Conservation (phyloP, 78 protist genomes). For the Emiliania huxleyi region DNA sequence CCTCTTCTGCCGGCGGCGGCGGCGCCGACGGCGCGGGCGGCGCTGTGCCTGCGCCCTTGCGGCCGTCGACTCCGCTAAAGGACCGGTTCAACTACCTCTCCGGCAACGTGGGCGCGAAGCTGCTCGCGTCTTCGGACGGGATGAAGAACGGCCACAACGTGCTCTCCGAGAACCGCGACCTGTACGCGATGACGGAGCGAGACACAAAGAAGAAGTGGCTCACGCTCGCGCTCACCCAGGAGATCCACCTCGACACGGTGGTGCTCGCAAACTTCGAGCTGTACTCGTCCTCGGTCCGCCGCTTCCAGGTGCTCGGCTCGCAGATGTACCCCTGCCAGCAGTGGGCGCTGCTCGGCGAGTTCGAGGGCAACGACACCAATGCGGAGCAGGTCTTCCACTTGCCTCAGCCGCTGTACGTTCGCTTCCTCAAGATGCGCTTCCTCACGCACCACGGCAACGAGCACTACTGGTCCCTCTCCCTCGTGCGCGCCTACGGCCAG, state of each 20-base stretch:
- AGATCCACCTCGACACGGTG: background rate
- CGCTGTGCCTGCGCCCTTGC: background rate
- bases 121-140: background rate
- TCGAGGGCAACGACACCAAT: background rate
- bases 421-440: slow-evolving; percentile 9
- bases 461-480: slow-evolving; percentile 25
- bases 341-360: slow-evolving; percentile 1
- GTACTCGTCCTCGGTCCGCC: background rate
- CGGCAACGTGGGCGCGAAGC: background rate
- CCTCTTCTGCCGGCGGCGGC: background rate
- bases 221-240: background rate
- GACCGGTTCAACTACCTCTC: slow-evolving; percentile 1
- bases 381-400: background rate
- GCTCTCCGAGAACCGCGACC: background rate
- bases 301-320: slow-evolving; percentile 19
- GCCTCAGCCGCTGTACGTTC: background rate
- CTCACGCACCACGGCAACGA: slow-evolving; percentile 2
- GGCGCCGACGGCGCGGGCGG: background rate
- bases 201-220: background rate
- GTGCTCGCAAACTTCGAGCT: background rate
- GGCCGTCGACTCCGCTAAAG: background rate
- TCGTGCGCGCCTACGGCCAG: background rate
- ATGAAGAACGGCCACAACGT: background rate
- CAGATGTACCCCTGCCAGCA: background rate
- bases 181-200: background rate